These are phyloP conservation scores for Alternaria gansuensis DNA, from an alignment of 2,329 filamentous ascomycete genomes.

Conservation along the genomic window DNA sequence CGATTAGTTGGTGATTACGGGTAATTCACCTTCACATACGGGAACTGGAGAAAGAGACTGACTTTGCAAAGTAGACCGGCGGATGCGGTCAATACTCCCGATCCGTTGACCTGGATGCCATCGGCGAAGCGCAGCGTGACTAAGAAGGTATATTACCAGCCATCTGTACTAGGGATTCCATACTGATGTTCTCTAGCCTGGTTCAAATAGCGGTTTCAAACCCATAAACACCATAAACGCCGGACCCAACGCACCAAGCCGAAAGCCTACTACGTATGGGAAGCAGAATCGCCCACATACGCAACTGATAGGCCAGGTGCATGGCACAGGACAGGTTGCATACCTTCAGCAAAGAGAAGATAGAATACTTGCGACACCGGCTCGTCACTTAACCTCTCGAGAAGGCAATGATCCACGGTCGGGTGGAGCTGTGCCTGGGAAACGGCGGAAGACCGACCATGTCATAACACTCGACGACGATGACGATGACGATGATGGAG, in stretches of 20 bases:
- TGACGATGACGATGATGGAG: constrained; percentile 21
- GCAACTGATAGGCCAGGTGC: constrained; percentile 16
- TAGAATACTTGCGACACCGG: constrained; percentile 7
- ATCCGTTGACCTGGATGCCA: constrained; percentile 24
- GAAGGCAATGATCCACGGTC: neutral
- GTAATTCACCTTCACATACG: constrained; percentile 17
- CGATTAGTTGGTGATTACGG: constrained; percentile 29
- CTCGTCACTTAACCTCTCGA: constrained; percentile 1
- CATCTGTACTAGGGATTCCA: neutral
- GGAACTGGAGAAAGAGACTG: constrained; percentile 12
- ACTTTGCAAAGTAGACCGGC: constrained; percentile 26
- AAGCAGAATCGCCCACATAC: constrained; percentile 13
- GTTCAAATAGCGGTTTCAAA: constrained; percentile 18
- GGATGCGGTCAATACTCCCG: constrained; percentile 30
- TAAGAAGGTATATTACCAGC: constrained; percentile 11
- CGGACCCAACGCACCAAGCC: constrained; percentile 4
- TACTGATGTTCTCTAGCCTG: constrained; percentile 29
- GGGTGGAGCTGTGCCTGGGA: constrained; percentile 14
- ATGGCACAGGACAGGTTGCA: constrained; percentile 20
- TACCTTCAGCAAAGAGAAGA: constrained; percentile 8
- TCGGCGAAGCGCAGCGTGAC: constrained; percentile 7
- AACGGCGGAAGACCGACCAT: constrained; percentile 34
- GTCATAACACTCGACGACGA: constrained; percentile 27
- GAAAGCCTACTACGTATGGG: constrained; percentile 26
- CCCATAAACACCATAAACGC: constrained; percentile 28